These are phyloP conservation scores for Spergularia bocconei DNA, from an alignment of 148 eudicot genomes.

Conservation along the genomic window DNA sequence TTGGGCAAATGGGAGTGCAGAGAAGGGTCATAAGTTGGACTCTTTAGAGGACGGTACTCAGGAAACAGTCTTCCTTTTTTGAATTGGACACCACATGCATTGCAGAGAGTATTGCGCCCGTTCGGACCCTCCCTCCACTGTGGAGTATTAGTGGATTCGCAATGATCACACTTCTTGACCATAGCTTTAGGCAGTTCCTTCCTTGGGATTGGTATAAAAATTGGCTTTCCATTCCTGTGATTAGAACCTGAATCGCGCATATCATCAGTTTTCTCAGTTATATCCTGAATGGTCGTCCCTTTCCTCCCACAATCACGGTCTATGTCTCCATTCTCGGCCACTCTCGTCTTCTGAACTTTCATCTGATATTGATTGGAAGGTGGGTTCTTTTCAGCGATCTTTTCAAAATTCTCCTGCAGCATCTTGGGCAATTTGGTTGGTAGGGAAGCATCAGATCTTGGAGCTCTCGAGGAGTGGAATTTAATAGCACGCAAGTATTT, in stretches of 20 bases:
- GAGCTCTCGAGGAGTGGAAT: constrained; percentile 14
- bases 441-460: constrained; percentile 2
- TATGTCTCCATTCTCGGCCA: not conserved
- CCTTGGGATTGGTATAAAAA: not conserved
- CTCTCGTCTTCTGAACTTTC: constrained; percentile 4
- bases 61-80: constrained; percentile 27
- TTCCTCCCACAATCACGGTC: constrained; percentile 8
- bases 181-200: not conserved
- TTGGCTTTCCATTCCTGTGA: not conserved
- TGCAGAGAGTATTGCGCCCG: constrained; percentile 31
- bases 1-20: constrained; percentile 35
- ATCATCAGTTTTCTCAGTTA: not conserved
- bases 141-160: constrained; percentile 28
- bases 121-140: constrained; percentile 36
- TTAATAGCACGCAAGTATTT: constrained; percentile 15
- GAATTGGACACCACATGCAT: constrained; percentile 37
- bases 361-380: not conserved
- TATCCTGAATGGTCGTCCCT: not conserved
- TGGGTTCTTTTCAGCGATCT: not conserved
- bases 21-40: constrained; percentile 30
- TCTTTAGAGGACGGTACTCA: constrained; percentile 30
- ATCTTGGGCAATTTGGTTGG: not conserved
- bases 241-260: not conserved
- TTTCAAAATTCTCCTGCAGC: too few species aligned
- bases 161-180: constrained; percentile 25